Conservation (phyloP, 2,329 filamentous ascomycete species). For the Leptographium procerum region DNA sequence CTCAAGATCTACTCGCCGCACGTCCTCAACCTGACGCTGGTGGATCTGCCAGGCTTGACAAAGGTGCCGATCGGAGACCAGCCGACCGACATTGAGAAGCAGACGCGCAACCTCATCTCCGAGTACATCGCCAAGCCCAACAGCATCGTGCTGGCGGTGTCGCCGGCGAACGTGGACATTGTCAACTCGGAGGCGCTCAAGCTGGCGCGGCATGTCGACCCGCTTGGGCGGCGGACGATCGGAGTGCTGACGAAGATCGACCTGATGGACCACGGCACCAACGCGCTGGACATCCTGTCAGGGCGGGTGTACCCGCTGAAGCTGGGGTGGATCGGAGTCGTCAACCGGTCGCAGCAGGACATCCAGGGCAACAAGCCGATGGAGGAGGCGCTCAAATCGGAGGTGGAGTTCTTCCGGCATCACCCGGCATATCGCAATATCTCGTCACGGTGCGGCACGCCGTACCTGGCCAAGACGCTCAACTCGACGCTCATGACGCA, state of each 20-base stretch:
- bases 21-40: conserved; percentile 89
- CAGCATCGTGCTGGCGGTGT: conserved; percentile 94
- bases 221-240: conserved; percentile 93
- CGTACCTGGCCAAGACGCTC: conserved; percentile 85
- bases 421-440: conserved; percentile 97
- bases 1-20: conserved; percentile 97
- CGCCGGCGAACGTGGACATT: conserved; percentile 92
- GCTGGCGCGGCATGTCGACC: conserved; percentile 90
- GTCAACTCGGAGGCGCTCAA: conserved; percentile 98
- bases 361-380: conserved; percentile 95
- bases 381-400: conserved; percentile 77
- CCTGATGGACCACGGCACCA: conserved; percentile 96
- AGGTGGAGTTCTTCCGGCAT: conserved; percentile 91
- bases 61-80: conserved; percentile 37
- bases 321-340: conserved; percentile 93
- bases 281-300: conserved; percentile 96
- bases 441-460: conserved; percentile 82
- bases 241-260: conserved; percentile 98
- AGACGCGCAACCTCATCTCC: conserved; percentile 95
- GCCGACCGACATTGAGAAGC: conserved; percentile 34
- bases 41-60: conserved; percentile 91
- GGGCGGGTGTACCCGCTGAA: conserved; percentile 94
- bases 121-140: conserved; percentile 99
- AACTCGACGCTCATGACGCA: conserved; percentile 94
- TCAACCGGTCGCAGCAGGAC: conserved; percentile 96